Base-by-base conservation (phyloP, 805 yeast species). In the Pichia eremophila region DNA sequence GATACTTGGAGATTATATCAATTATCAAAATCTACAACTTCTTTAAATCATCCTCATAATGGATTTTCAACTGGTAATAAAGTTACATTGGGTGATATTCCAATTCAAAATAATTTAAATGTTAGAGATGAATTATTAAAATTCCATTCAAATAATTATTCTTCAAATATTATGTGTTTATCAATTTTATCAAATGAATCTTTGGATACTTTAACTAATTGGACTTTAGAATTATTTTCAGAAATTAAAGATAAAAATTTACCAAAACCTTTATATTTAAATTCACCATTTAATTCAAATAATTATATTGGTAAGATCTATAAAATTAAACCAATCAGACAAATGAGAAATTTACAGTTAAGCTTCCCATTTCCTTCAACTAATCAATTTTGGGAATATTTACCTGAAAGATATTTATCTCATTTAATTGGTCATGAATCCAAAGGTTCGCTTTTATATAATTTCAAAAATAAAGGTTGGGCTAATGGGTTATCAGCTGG, bases 371-470 rank as follows among this genome's bases (percentile, higher is more conserved):
- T 85, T 12, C 96, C 96, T 3, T 89, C 85, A 58, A 81, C 82
- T 54, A 75, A 77, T 45, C 75, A 74, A 27, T 63, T 68, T 44
- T 85, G 90, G 85, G 74, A 75, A 46, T 73, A 75, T 25, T 79
- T 79, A 55, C 95, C 97, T 0, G 73, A 77, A 8, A 77, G 74
- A 47, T 85, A 88, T 64, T 75, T 70, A 54, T 78, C 90, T 19
- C 97, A 93, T 63, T 70, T 93, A 46, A 68, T 91, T 43, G 98
- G 98, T 39, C 98, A 91, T 64, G 99, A 91, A 67, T 85, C 93
- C 43, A 73, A 81, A 43, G 98, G 98, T 2, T 88, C 96, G 2
- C 63, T 91, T 18, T 70, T 88, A 35, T 76, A 81, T 47, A 74
- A 72, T 53, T 74, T 91, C 54, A 91, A 88, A 65, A 61, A 67